Conservation (phyloP, 108 stramenopile species). For the Pseudonitzschia pungens region DNA sequence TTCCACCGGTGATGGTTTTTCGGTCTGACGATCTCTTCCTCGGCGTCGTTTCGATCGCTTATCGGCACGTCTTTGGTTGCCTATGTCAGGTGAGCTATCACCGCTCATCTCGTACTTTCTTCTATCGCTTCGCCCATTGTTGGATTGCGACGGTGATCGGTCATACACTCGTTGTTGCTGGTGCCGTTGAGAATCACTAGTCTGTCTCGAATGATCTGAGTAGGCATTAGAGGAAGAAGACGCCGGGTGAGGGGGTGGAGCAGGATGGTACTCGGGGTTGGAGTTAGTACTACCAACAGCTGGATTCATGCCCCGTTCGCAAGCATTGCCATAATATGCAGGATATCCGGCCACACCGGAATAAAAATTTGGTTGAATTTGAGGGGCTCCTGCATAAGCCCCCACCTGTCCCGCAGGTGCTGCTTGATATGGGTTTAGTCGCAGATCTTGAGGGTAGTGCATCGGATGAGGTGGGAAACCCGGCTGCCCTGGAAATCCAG, state of each 20-base stretch:
- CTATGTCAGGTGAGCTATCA: not conserved
- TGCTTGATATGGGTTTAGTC: constrained; percentile 4
- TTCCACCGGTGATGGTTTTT: not conserved
- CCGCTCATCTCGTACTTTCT: constrained; percentile 1
- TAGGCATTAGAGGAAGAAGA: not conserved
- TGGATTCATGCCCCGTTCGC: not conserved
- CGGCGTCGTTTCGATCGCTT: constrained; percentile 11
- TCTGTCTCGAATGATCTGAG: not conserved
- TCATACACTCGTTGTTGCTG: not conserved
- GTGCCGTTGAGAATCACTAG: not conserved
- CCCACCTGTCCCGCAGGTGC: not conserved
- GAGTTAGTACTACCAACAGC: not conserved
- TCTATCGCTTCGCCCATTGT: constrained; percentile 1
- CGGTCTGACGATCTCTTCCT: not conserved
- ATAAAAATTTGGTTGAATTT: constrained; percentile 6
- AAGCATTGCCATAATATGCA: constrained; percentile 1
- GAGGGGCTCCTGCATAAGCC: not conserved
- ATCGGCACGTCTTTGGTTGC: not conserved
- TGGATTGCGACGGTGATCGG: not conserved
- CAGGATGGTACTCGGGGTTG: not conserved
- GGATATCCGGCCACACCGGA: constrained; percentile 8
- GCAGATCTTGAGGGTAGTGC: constrained; percentile 15
- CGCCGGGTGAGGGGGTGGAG: not conserved
- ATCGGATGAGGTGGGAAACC: not conserved
- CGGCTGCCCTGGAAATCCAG: not conserved